Conservation (phyloP, 2,329 filamentous ascomycete species). For the Talaromyces islandicus region DNA sequence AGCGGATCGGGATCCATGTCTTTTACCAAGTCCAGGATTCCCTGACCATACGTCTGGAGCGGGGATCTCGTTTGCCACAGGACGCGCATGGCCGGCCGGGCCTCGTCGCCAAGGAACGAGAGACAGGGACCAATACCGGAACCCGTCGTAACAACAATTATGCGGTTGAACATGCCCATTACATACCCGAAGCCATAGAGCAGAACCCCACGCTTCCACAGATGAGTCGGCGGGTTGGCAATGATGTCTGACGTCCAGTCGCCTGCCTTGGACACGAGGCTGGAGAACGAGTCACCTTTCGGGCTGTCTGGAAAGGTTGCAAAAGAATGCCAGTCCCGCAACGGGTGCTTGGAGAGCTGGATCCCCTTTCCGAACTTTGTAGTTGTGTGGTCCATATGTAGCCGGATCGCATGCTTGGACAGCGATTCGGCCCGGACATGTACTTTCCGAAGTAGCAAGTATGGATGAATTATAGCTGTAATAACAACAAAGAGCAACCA, state of each 20-base stretch:
- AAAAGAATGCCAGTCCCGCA: constrained; percentile 70
- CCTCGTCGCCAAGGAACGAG: constrained; percentile 50
- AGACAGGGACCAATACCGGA: constrained; percentile 68
- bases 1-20: constrained; percentile 56
- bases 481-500: constrained; percentile 66
- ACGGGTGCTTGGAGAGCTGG: constrained; percentile 57
- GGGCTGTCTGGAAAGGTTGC: constrained; percentile 58
- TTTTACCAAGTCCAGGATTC: constrained; percentile 52
- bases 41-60: constrained; percentile 55
- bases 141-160: constrained; percentile 65
- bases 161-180: constrained; percentile 58
- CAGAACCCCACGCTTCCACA: constrained; percentile 65
- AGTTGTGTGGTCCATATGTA: constrained; percentile 62
- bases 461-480: constrained; percentile 62
- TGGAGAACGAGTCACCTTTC: constrained; percentile 46
- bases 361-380: constrained; percentile 53
- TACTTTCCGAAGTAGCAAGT: constrained; percentile 65
- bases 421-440: constrained; percentile 60
- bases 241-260: constrained; percentile 68
- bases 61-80: constrained; percentile 65
- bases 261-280: constrained; percentile 66
- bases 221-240: constrained; percentile 50
- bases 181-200: constrained; percentile 63
- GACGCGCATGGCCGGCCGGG: constrained; percentile 47
- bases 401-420: constrained; percentile 64